phyloP scores from a whole-genome alignment of 2,329 filamentous ascomycete species.

The Fusarium anguioides region DNA sequence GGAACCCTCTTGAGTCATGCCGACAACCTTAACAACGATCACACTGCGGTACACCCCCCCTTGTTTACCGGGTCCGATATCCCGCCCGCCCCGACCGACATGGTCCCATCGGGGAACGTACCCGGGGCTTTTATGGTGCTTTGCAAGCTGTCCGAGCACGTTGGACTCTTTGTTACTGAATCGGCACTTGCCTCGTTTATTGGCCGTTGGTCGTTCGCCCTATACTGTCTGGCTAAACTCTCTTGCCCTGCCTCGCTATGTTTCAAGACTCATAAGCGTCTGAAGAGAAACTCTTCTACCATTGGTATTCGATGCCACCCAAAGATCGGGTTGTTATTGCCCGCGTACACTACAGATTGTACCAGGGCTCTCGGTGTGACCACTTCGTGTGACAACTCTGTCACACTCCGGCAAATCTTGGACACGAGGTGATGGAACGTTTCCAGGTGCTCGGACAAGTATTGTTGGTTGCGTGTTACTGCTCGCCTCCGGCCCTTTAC shows the following conservation, averaged over 20 bases:
- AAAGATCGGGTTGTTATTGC: constrained; percentile 2
- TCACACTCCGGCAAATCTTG: constrained; percentile 34
- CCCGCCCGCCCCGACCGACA: constrained; percentile 35
- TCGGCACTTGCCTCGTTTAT: constrained; percentile 9
- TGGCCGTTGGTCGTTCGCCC: constrained; percentile 1
- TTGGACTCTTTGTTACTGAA: constrained; percentile 4
- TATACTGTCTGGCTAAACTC: constrained; percentile 5
- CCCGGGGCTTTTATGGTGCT: constrained; percentile 20
- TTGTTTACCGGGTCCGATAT: constrained; percentile 31
- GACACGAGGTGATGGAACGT: constrained; percentile 35
- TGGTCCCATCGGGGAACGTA: constrained; percentile 39
- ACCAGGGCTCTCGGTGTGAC: constrained; percentile 21
- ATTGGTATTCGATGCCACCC: constrained; percentile 11
- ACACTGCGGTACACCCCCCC: constrained; percentile 17
- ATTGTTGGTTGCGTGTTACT: constrained; percentile 20
- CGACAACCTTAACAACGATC: constrained; percentile 13
- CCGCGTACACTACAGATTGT: constrained; percentile 12
- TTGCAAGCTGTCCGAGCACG: constrained; percentile 21
- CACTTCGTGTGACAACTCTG: constrained; percentile 3
- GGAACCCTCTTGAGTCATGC: constrained; percentile 29
- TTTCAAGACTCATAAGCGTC: constrained; percentile 4
- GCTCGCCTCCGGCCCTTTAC: constrained; percentile 35
- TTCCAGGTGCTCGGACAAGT: constrained; percentile 40
- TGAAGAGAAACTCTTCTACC: constrained; percentile 8
- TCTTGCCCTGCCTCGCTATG: constrained; percentile 19